A percentile compares a stretch with the other conserved stretches of the same genome.
Conservation (phyloP, 257 asterid genomes). For the Agastache rugosa region DNA sequence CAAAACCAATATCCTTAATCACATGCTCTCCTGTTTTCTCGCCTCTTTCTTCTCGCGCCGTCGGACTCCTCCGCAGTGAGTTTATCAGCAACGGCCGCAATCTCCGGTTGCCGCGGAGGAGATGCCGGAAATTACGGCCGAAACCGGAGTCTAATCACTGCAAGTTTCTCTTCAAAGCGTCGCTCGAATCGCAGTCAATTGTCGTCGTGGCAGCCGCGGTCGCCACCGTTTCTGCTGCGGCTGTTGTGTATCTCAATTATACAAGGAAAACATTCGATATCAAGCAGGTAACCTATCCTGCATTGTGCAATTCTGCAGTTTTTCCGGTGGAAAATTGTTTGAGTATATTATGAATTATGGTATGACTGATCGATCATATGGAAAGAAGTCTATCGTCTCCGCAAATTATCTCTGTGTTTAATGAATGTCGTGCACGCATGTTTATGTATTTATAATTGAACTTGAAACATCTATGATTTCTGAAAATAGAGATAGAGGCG, state of each 20-base stretch:
- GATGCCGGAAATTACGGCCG: conserved; percentile 51
- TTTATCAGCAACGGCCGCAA: conserved; percentile 53
- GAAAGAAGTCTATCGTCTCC: not conserved
- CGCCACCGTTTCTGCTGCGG: conserved; percentile 64
- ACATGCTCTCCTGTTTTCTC: conserved; percentile 50
- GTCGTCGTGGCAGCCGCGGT: conserved; percentile 54
- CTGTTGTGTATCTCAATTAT: conserved; percentile 48
- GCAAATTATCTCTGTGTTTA: not conserved
- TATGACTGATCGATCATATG: not conserved
- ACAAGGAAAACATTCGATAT: conserved; percentile 38
- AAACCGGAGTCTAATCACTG: conserved; percentile 44
- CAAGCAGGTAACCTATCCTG: conserved; percentile 49
- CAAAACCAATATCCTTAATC: conserved; percentile 45
- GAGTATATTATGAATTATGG: not conserved
- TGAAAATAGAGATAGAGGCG: not conserved
- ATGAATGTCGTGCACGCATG: not conserved
- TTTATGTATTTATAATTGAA: not conserved
- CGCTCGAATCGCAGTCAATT: conserved; percentile 68
- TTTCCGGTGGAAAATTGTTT: conserved; percentile 14
- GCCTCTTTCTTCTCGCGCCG: conserved; percentile 49
- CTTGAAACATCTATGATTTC: not conserved
- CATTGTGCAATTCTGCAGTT: conserved; percentile 7
- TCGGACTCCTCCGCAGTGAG: conserved; percentile 57
- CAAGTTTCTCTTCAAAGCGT: conserved; percentile 54
- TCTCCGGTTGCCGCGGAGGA: conserved; percentile 63